These are phyloP conservation scores for Datisca glomerata DNA, from an alignment of 306 rosid species.

Conservation along the genomic window DNA sequence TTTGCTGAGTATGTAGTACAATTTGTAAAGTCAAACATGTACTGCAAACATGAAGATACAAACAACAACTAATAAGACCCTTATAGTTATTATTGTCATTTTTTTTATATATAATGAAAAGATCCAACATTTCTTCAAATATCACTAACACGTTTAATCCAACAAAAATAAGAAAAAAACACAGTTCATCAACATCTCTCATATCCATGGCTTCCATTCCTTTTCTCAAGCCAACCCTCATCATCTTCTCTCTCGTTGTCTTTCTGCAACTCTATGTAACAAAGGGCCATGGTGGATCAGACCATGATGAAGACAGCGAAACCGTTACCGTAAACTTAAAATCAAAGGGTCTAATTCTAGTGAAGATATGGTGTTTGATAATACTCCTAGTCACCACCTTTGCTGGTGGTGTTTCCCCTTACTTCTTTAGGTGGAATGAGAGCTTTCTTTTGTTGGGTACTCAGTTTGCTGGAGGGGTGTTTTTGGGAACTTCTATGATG, in stretches of 20 bases:
- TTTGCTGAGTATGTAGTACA: conserved; percentile 17
- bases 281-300: conserved; percentile 38
- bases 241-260: conserved; percentile 13
- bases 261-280: conserved; percentile 11
- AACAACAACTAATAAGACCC: no score
- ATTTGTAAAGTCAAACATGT: conserved; percentile 23
- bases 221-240: conserved; percentile 38
- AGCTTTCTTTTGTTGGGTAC: conserved; percentile 57
- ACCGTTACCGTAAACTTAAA: conserved; percentile 15
- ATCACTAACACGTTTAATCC: background rate
- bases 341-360: conserved; percentile 26
- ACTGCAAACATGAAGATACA: conserved; percentile 6
- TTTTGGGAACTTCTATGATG: conserved; percentile 60
- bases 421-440: conserved; percentile 58
- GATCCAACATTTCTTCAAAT: background rate
- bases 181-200: background rate
- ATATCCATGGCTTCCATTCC: conserved; percentile 21
- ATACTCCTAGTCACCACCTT: conserved; percentile 50
- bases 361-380: conserved; percentile 68
- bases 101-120: background rate
- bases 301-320: background rate
- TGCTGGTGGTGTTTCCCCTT: conserved; percentile 49
- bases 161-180: background rate
- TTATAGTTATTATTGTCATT: background rate
- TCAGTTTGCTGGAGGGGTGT: conserved; percentile 65